Evolutionary conservation across 2,329 filamentous ascomycete genomes (phyloP).

Genomic region (Coleophoma crateriformis): DNA sequence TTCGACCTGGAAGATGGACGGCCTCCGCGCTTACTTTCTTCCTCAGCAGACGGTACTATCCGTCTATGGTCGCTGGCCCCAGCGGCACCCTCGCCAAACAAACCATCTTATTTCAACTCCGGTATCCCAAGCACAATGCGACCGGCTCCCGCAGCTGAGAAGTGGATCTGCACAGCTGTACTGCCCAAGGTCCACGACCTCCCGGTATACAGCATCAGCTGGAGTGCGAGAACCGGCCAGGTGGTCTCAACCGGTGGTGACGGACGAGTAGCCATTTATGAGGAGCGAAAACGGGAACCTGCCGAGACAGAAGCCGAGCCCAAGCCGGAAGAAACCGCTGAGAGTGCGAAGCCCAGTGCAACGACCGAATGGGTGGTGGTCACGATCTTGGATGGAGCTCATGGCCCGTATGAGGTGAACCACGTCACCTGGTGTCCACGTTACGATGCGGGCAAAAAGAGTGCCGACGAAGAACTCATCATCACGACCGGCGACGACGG

Average conservation of each 20-base stretch:
- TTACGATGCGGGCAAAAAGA: conserved; percentile 57
- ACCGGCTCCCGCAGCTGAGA: conserved; percentile 64
- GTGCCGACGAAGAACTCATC: conserved; percentile 73
- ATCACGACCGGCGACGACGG: conserved; percentile 92
- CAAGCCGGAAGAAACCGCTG: neutral
- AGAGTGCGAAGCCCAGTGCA: neutral
- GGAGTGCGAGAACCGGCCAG: conserved; percentile 72
- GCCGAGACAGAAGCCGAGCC: conserved; percentile 20
- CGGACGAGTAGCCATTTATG: conserved; percentile 73
- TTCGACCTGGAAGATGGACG: conserved; percentile 24
- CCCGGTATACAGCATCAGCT: conserved; percentile 78
- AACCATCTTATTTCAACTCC: conserved; percentile 30
- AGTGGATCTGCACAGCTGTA: conserved; percentile 74
- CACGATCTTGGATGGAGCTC: conserved; percentile 64
- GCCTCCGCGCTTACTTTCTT: conserved; percentile 61
- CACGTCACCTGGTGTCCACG: conserved; percentile 83
- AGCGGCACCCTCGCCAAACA: conserved; percentile 23
- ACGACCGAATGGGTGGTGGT: conserved; percentile 65
- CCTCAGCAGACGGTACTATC: conserved; percentile 76
- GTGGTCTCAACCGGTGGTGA: conserved; percentile 90
- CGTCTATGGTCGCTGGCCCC: conserved; percentile 65
- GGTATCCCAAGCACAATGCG: conserved; percentile 89
- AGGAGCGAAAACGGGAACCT: conserved; percentile 41
- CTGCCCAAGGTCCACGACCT: conserved; percentile 72
- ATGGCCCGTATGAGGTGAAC: conserved; percentile 93